A percentile compares a stretch with the other conserved stretches of the same genome.
Conservation (phyloP, 345 rosid genomes). For the Lumnitzera racemosa region DNA sequence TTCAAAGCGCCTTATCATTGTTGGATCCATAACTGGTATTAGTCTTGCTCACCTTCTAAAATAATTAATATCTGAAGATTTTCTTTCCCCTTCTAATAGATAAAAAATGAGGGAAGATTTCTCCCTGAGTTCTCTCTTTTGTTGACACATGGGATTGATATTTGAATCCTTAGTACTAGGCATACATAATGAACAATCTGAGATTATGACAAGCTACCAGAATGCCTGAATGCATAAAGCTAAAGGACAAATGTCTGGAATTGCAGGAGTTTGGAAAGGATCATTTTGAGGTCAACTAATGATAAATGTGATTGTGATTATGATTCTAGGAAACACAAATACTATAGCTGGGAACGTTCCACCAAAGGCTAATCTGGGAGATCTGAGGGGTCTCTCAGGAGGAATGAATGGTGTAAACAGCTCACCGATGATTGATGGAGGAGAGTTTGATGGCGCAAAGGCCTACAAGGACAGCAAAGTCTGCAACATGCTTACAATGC, state of each 20-base stretch:
- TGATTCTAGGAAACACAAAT: constrained; percentile 68
- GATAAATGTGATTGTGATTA: too few species aligned
- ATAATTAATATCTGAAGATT: not conserved
- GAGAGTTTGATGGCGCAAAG: constrained; percentile 88
- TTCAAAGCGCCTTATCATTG: constrained; percentile 83
- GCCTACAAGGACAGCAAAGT: constrained; percentile 99
- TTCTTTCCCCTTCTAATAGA: too few species aligned
- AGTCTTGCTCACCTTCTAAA: not conserved
- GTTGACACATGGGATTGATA: too few species aligned
- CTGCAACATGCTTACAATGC: constrained; percentile 97
- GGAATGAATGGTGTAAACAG: constrained; percentile 68
- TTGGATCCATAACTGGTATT: constrained; percentile 91
- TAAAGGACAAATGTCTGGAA: too few species aligned
- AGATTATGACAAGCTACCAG: too few species aligned
- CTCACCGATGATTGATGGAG: constrained; percentile 93
- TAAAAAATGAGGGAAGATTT: too few species aligned
- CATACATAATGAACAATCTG: too few species aligned
- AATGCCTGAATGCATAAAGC: too few species aligned
- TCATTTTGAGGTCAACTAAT: too few species aligned
- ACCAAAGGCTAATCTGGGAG: constrained; percentile 92
- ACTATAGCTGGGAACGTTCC: constrained; percentile 99
- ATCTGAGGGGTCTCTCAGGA: constrained; percentile 80
- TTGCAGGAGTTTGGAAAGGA: too few species aligned
- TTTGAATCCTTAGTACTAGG: too few species aligned
- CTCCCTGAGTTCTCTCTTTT: too few species aligned